Conservation (phyloP, 2,329 filamentous ascomycete genomes). For the Hypoxylon sp. region DNA sequence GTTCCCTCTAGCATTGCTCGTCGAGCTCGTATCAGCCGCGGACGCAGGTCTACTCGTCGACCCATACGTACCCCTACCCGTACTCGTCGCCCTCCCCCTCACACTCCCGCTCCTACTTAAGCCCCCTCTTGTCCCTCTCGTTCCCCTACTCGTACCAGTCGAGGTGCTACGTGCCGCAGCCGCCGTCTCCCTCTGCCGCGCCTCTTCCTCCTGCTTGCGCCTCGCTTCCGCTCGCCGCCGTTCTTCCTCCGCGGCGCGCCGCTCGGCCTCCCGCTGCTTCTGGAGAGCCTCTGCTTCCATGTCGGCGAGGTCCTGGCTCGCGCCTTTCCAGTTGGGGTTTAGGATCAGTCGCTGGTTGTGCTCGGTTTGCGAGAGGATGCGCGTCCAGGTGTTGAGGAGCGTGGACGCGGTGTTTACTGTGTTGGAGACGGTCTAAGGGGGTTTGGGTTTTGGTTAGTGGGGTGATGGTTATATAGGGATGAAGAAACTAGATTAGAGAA, state of each 20-base stretch:
- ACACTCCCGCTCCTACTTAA: constrained; percentile 15
- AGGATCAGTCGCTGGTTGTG: constrained; percentile 95
- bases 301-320: constrained; percentile 87
- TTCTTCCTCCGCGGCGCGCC: constrained; percentile 83
- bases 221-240: constrained; percentile 79
- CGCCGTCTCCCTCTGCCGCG: constrained; percentile 62
- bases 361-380: constrained; percentile 96
- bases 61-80: constrained; percentile 56
- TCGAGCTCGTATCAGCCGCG: constrained; percentile 50
- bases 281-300: constrained; percentile 84
- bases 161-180: constrained; percentile 24
- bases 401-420: constrained; percentile 91
- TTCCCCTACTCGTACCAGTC: constrained; percentile 39
- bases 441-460: constrained; percentile 34
- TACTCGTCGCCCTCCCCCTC: constrained; percentile 53
- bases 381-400: constrained; percentile 94
- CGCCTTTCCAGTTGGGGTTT: constrained; percentile 90
- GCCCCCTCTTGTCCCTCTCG: constrained; percentile 34
- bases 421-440: constrained; percentile 79
- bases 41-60: constrained; percentile 40
- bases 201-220: constrained; percentile 74
- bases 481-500: constrained; percentile 1
- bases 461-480: constrained; percentile 9
- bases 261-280: constrained; percentile 82
- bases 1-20: constrained; percentile 54